These are phyloP conservation scores for Bocquillonia castaneifolia DNA, from an alignment of 441 rosid genomes.

Conservation along the genomic window DNA sequence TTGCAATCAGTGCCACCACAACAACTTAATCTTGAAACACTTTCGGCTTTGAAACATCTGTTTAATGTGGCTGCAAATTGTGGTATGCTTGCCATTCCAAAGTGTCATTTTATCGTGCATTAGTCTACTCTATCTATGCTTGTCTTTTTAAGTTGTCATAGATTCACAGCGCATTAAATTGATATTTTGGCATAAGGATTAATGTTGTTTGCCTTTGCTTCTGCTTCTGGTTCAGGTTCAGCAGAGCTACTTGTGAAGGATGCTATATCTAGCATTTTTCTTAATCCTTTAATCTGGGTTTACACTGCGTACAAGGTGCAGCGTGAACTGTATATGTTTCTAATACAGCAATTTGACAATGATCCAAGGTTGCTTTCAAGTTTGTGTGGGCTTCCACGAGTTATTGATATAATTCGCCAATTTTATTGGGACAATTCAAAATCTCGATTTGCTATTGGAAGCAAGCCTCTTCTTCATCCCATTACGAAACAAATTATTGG, in stretches of 20 bases:
- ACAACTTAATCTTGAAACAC: conserved; percentile 93
- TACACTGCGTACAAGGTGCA: conserved; percentile 82
- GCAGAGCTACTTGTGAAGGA: conserved; percentile 82
- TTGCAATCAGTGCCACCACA: conserved; percentile 88
- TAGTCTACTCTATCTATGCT: conserved; percentile 11
- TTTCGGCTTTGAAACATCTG: conserved; percentile 85
- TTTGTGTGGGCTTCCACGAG: conserved; percentile 78
- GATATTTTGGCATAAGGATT: conserved; percentile 11
- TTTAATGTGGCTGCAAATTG: conserved; percentile 68
- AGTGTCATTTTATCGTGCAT: conserved; percentile 1
- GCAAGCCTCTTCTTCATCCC: conserved; percentile 82
- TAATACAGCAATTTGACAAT: conserved; percentile 82
- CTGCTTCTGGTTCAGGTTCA: conserved; percentile 47
- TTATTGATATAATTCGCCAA: conserved; percentile 75
- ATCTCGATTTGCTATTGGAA: conserved; percentile 63
- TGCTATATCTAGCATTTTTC: conserved; percentile 85
- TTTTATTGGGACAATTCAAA: conserved; percentile 84
- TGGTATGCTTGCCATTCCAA: conserved; percentile 48
- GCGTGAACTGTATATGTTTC: conserved; percentile 96
- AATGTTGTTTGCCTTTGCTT: conserved; percentile 12
- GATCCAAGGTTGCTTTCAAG: conserved; percentile 75
- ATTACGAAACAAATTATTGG: conserved; percentile 51
- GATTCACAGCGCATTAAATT: background rate
- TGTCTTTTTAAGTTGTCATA: background rate
- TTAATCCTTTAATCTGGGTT: conserved; percentile 87